These are phyloP conservation scores for Pestalotiopsis sp. DNA, from an alignment of 2,329 filamentous ascomycete genomes.

Conservation along the genomic window DNA sequence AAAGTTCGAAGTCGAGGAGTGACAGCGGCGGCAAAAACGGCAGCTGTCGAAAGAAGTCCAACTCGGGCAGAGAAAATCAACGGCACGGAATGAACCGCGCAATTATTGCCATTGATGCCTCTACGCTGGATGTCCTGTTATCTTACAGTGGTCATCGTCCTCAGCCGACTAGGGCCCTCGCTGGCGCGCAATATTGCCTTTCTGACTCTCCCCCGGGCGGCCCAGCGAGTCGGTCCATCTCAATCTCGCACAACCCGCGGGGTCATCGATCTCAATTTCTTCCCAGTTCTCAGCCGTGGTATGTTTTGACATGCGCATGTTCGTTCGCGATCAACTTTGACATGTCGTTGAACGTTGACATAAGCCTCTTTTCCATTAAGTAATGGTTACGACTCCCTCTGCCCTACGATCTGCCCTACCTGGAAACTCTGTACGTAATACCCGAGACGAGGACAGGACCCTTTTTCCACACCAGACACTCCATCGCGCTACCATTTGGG, in stretches of 20 bases:
- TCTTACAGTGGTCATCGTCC: not conserved
- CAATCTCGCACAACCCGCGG: not conserved
- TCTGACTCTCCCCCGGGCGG: not conserved
- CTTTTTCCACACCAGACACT: not conserved
- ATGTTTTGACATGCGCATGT: not conserved
- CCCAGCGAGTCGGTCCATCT: not conserved
- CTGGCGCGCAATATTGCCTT: not conserved
- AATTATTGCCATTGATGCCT: not conserved
- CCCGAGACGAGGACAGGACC: not conserved
- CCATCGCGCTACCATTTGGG: not conserved
- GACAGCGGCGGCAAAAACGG: not conserved
- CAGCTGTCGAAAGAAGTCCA: not conserved
- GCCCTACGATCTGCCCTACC: constrained; percentile 1
- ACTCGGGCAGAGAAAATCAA: not conserved
- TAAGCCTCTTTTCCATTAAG: constrained; percentile 8
- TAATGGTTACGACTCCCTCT: constrained; percentile 5
- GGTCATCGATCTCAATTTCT: not conserved
- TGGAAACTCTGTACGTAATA: constrained; percentile 5
- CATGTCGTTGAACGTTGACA: not conserved
- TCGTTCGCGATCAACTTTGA: not conserved
- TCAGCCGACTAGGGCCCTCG: not conserved
- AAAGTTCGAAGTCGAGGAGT: no score
- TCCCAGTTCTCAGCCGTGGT: not conserved
- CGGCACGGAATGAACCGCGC: not conserved
- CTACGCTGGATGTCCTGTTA: not conserved